Percentiles rank a stretch among this genome's conserved stretches.
Conservation (phyloP, 495 filamentous ascomycete species). For the Opeltia flavorubescens region DNA sequence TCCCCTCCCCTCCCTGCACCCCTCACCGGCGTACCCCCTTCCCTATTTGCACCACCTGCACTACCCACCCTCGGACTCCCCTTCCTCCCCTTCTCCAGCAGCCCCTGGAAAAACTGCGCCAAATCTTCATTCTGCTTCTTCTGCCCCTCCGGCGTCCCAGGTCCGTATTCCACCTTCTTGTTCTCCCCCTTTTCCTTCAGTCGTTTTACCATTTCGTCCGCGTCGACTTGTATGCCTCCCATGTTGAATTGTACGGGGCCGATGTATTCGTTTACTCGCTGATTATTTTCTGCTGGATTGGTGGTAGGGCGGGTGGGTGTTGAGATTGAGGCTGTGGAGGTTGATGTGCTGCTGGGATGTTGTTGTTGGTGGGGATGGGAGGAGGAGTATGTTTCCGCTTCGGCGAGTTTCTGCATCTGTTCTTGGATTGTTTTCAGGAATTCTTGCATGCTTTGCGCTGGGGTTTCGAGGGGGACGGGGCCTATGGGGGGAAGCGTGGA, state of each 20-base stretch:
- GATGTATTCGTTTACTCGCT: constrained; percentile 72
- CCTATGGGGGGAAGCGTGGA: constrained; percentile 20
- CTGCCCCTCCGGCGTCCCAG: constrained; percentile 28
- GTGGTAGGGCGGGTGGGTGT: background rate
- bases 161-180: constrained; percentile 3
- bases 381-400: constrained; percentile 36
- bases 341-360: constrained; percentile 21
- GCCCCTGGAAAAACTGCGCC: constrained; percentile 50
- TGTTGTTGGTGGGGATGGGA: constrained; percentile 27
- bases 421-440: constrained; percentile 66
- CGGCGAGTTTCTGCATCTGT: constrained; percentile 51
- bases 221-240: constrained; percentile 92
- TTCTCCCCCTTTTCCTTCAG: constrained; percentile 22
- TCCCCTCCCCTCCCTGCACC: background rate
- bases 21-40: background rate
- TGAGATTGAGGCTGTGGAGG: constrained; percentile 3
- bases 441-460: constrained; percentile 60
- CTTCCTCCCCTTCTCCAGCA: constrained; percentile 40
- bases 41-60: background rate
- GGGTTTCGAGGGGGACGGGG: constrained; percentile 46
- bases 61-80: constrained; percentile 8
- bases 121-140: constrained; percentile 54
- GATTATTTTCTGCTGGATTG: constrained; percentile 33
- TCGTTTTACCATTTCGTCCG: constrained; percentile 84
- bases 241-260: constrained; percentile 95